Percentiles rank a stretch among this genome's conserved stretches.
These are phyloP conservation scores for Trapa bicornis DNA, from an alignment of 345 rosid species.

Conservation along the genomic window DNA sequence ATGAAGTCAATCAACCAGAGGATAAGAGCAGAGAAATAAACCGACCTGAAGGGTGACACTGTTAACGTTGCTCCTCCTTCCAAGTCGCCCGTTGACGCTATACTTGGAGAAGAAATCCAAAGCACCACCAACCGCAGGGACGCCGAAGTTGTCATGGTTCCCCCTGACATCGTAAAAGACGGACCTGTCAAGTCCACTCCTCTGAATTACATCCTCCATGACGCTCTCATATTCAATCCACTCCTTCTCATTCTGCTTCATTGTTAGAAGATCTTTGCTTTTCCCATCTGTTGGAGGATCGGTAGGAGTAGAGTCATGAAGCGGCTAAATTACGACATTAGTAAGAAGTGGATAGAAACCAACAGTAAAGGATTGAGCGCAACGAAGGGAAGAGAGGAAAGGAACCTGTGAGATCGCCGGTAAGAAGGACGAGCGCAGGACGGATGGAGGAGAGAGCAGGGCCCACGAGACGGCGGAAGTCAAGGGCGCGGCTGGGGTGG, in stretches of 20 bases:
- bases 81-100: conserved; percentile 26
- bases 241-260: conserved; percentile 80
- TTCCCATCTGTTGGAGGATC: conserved; percentile 56
- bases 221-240: conserved; percentile 52
- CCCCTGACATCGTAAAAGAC: conserved; percentile 13
- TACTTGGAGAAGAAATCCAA: conserved; percentile 75
- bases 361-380: neutral
- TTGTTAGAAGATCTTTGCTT: conserved; percentile 64
- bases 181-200: conserved; percentile 58
- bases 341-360: neutral
- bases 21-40: conserved; percentile 6
- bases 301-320: neutral
- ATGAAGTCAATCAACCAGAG: neutral
- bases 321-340: neutral
- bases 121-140: conserved; percentile 44
- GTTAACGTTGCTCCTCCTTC: conserved; percentile 45
- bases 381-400: neutral
- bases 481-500: conserved; percentile 69
- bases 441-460: conserved; percentile 64
- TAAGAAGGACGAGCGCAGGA: conserved; percentile 78
- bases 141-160: conserved; percentile 6
- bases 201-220: conserved; percentile 51
- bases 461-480: conserved; percentile 44
- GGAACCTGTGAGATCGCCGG: conserved; percentile 91
- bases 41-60: conserved; percentile 68